Evolutionary conservation across 2,329 filamentous ascomycete genomes (phyloP).

Genomic region (Myriangium duriaei): DNA sequence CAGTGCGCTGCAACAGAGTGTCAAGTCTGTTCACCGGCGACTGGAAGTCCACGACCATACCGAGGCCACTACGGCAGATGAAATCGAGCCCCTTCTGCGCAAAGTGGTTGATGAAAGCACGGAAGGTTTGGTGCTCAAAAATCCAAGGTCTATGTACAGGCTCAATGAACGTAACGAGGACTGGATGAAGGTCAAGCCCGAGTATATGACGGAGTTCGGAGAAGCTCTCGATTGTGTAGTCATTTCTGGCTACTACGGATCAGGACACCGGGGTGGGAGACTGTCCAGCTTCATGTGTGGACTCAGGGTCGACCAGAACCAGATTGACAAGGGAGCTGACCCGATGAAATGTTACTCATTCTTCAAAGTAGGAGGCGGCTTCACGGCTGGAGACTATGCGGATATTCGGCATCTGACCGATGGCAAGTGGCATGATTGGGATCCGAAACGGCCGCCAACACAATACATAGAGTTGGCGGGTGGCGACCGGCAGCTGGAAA

Average conservation of each 20-base stretch:
- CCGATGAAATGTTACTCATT: slow-evolving; percentile 75
- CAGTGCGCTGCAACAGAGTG: slow-evolving; percentile 57
- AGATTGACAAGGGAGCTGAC: slow-evolving; percentile 41
- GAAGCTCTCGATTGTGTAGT: slow-evolving; percentile 84
- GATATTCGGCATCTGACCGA: slow-evolving; percentile 73
- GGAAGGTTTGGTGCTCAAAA: slow-evolving; percentile 88
- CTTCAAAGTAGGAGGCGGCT: slow-evolving; percentile 94
- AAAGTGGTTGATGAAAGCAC: slow-evolving; percentile 76
- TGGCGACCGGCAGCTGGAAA: slow-evolving; percentile 60
- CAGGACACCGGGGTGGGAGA: slow-evolving; percentile 67
- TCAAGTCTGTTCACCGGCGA: slow-evolving; percentile 58
- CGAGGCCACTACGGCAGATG: slow-evolving; percentile 51
- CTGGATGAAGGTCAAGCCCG: slow-evolving; percentile 98
- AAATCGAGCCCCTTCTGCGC: slow-evolving; percentile 68
- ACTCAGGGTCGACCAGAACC: slow-evolving; percentile 58
- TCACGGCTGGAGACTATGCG: slow-evolving; percentile 72
- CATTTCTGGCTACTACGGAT: slow-evolving; percentile 86
- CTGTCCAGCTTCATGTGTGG: slow-evolving; percentile 87
- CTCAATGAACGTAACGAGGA: slow-evolving; percentile 86
- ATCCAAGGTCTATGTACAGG: slow-evolving; percentile 72
- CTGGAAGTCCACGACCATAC: slow-evolving; percentile 71
- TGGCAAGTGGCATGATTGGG: slow-evolving; percentile 84
- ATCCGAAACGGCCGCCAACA: slow-evolving; percentile 60
- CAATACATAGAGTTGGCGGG: slow-evolving; percentile 73
- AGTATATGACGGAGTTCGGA: slow-evolving; percentile 95